Conservation (phyloP, 768 basidiomycete species). For the Lentinula raphanica region DNA sequence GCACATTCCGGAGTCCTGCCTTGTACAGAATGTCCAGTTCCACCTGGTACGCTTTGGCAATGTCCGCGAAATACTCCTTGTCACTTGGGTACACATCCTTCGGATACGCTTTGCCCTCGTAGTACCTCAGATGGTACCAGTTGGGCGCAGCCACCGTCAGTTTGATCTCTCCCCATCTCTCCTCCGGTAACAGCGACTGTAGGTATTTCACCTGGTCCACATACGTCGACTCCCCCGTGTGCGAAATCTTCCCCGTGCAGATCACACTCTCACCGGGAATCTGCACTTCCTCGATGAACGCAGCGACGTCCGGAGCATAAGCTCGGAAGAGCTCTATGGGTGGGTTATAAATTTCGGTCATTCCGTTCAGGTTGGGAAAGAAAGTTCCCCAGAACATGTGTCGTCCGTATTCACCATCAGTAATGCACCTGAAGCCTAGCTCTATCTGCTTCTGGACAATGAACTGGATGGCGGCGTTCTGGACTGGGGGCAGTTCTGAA, state of each 20-base stretch:
- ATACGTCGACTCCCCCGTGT: slow-evolving; percentile 23
- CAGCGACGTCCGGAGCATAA: slow-evolving; percentile 3
- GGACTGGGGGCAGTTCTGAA: background rate
- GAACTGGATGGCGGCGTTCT: background rate
- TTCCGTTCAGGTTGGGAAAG: slow-evolving; percentile 37
- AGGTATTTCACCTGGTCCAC: slow-evolving; percentile 34
- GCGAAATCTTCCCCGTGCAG: slow-evolving; percentile 4
- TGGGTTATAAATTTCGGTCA: slow-evolving; percentile 26
- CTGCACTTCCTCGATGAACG: background rate
- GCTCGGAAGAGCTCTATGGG: slow-evolving; percentile 3
- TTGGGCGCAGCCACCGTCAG: slow-evolving; percentile 43
- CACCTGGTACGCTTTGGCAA: slow-evolving; percentile 39
- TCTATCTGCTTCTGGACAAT: background rate
- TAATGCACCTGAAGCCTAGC: background rate
- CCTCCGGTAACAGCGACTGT: slow-evolving; percentile 33
- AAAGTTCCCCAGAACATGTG: slow-evolving; percentile 34
- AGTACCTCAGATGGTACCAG: slow-evolving; percentile 38
- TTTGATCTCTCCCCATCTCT: slow-evolving; percentile 35
- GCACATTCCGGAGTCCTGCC: slow-evolving; percentile 22
- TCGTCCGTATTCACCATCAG: slow-evolving; percentile 3
- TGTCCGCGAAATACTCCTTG: slow-evolving; percentile 45
- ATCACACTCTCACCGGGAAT: slow-evolving; percentile 4
- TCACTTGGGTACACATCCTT: slow-evolving; percentile 36
- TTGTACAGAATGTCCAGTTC: slow-evolving; percentile 41
- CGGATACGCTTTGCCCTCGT: slow-evolving; percentile 24